Conservation (phyloP, 2,329 filamentous ascomycete species). For the Alternaria gaisen region DNA sequence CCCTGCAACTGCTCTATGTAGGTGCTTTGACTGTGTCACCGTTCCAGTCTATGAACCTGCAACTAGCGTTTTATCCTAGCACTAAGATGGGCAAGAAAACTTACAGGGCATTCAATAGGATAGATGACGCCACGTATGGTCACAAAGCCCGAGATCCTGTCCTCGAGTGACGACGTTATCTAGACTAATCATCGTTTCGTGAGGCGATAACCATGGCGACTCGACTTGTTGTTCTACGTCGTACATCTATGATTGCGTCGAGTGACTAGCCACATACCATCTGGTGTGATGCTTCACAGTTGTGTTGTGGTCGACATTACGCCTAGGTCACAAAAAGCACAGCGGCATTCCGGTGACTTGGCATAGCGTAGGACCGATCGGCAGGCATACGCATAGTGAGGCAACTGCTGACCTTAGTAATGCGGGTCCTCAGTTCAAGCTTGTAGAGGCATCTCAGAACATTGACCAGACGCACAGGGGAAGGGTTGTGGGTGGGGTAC, state of each 20-base stretch:
- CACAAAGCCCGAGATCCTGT: not conserved
- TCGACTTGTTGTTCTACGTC: not conserved
- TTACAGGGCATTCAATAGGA: not conserved
- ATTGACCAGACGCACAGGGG: not conserved
- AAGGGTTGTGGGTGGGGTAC: not conserved
- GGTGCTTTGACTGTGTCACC: not conserved
- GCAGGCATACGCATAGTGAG: not conserved
- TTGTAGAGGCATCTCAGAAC: not conserved
- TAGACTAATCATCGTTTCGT: not conserved
- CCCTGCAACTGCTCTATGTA: not conserved
- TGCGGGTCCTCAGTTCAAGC: not conserved
- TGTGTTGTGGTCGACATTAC: not conserved
- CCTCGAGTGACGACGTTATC: not conserved
- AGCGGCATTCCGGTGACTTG: not conserved
- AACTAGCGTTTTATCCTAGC: not conserved
- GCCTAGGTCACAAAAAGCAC: not conserved
- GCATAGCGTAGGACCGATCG: not conserved
- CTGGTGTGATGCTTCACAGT: not conserved
- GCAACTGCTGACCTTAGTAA: not conserved
- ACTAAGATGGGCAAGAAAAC: not conserved
- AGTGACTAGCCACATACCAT: not conserved
- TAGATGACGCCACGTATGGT: not conserved
- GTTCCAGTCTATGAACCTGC: not conserved
- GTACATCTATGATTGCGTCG: not conserved
- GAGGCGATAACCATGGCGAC: not conserved